Evolutionary conservation across 305 asterid species (phyloP), one percentile per base, ranked within the genome.

Genomic region (Euphrasia arctica): DNA sequence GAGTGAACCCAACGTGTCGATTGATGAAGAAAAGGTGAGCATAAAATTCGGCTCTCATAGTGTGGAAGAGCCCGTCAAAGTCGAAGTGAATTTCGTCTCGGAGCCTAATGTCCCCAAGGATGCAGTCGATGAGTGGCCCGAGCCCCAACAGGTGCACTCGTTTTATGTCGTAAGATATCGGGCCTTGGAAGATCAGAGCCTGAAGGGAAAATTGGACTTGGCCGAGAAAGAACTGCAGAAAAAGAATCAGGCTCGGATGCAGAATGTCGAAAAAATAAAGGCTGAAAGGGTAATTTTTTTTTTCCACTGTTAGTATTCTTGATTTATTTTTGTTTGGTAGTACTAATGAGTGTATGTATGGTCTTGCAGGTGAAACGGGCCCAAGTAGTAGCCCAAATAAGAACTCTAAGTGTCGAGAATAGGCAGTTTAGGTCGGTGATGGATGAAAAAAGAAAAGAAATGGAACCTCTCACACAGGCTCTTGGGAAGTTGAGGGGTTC

Each of bases 401-500:
- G 70, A 75, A 56, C 90, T 66, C 65, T 85, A 57, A 74, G 85
- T 72, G 82, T 75, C 28, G 95, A 90, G 85, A 87, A 79, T 63
- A 78, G 75, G 78, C 90, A 90, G 72, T 83, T 80, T 71, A 66
- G 80, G 78, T 48, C 78, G 2, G 74, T 76, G 22, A 82, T 90
- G 72, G 95, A 85, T 63, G 97, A 80, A 70, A 90, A 90, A 74
- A 82, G 72, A 71, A 90, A 82, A 73, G 91, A 85, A 78, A 85
- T 86, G 85, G 92, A 82, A 67, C 97, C 97, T 68, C 78, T 87
- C 72, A 87, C 84, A 73, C 82, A 87, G 65, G 91, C 88, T 59
- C 65, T 84, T 50, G 89, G 88, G 42, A 70, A 77, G 76, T 69
- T 87, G 71, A 80, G 83, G 55, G 86, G 85, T 59, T 18, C 65